Base-by-base conservation (phyloP, 805 yeast genomes). In the Spathaspora gorwiae region DNA sequence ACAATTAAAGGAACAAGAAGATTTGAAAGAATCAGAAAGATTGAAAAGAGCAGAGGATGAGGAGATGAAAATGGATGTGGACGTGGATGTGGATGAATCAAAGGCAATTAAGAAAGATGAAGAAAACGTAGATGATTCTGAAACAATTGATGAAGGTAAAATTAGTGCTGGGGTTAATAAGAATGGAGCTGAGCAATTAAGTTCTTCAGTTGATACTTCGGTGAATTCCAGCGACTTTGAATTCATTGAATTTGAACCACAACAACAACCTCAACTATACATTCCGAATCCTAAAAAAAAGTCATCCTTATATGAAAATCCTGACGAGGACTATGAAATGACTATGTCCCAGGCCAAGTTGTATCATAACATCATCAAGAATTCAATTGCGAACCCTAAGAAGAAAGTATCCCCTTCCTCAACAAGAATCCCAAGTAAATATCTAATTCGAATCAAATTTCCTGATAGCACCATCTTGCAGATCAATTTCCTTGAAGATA, bases 251-350 rank as follows among this genome's bases (percentile, higher is more conserved):
- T 43, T 45, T 15, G 45, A 47, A 19, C n/a, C 29, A 7, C 31
- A 42, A n/a, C 51, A 51, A 45, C 33, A 47, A 12, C 62, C 64
- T 2, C 57, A 50, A 37, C 44, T 61, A 30, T 61, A 44, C 38
- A 43, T 57, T 13, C 64, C 66, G 1, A 14, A 24, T 12, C n/a
- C 37, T 19, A 26, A 32, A 10, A 26, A 44, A 2, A 27, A 40
- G 7, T 31, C 51, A 5, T 10, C 44, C 1, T 41, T 47, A 1
- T 71, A 69, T 45, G 72, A 70, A 19, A 71, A 70, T 47, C 74
- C 74, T 3, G 74, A 69, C 13, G 66, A 61, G 33, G 75, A 71
- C 49, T 71, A 71, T 52, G 62, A 66, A 19, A 54, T 71, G 62
- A 67, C 73, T 1, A 53, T 65, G 5, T 43, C 57, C 13, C 75